Base-by-base conservation (phyloP, 2,329 filamentous ascomycete genomes). In the Aspergillus intermedius region DNA sequence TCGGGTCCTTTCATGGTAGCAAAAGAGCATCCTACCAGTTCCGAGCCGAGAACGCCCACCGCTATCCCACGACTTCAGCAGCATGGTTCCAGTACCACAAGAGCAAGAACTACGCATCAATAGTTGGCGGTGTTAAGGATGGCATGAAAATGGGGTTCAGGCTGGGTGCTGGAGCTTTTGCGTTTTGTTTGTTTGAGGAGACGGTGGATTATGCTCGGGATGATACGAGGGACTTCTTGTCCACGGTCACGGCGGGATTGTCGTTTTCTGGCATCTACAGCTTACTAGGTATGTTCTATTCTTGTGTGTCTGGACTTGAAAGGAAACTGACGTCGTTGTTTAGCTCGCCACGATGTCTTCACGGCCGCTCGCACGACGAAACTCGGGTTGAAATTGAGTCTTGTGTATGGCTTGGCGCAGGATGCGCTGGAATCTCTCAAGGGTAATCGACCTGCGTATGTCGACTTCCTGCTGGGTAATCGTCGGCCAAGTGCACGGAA, bases 1-100 rank as follows among this genome's bases (percentile, higher is more conserved):
- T 95, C 10, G 91, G 90, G 22, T 74, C 84, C 15, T 77, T 82
- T 5, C 82, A 90, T 48, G 89, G 88, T 21, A 84, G 83, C 50
- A 83, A 83, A 62, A 83, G 80, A 64, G 81, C 88, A 1, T 84
- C 87, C 45, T 77, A 95, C 49, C 86, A 87, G 35, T 98, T 96
- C 74, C 86, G 91, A 48, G 93, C 93, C 51, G 93, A 98, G 71
- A 95, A 98, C 65, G 90, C 93, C 1, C 93, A 98, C 75, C 87
- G 91, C 56, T 82, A 96, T 53, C 93, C 93, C 17, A 83, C 81
- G 3, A 84, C 84, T 1, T 84, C 88, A 22, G 82, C 84, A 2
- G 91, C 90, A 15, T 98, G 93, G 93, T 98, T 91, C 66, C 80
- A 97, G n/a, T 98, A 98, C 70, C 91, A 97, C 75, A 96, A 96